phyloP scores from a whole-genome alignment of 345 rosid species.

The Boechera retrofracta region DNA sequence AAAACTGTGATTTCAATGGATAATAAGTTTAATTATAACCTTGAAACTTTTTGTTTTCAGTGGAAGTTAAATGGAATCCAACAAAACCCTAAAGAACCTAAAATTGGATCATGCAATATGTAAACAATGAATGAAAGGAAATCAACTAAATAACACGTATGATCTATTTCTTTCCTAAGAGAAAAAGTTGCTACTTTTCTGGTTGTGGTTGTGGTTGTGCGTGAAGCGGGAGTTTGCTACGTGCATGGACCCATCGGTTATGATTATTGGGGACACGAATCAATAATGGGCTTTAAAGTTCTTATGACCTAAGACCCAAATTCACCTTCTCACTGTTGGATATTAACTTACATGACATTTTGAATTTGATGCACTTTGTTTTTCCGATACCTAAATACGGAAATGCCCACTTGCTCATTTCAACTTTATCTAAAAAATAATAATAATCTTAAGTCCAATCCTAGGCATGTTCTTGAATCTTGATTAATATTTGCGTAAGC shows the following conservation, averaged over 20 bases:
- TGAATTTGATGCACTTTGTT: not conserved
- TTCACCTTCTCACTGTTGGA: constrained; percentile 24
- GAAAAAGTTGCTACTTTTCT: not conserved
- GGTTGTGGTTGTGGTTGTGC: constrained; percentile 4
- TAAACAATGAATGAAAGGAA: not conserved
- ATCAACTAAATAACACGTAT: constrained; percentile 23
- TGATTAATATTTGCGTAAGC: not conserved
- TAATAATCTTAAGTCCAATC: not conserved
- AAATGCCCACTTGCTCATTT: not conserved
- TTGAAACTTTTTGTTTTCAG: not conserved
- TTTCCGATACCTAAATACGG: not conserved
- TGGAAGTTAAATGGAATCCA: not conserved
- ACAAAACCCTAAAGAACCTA: constrained; percentile 5
- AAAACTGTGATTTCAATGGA: not conserved
- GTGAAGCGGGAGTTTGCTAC: constrained; percentile 30
- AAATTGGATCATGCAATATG: constrained; percentile 5
- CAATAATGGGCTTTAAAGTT: constrained; percentile 38
- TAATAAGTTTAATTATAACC: not conserved
- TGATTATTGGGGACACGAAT: constrained; percentile 26
- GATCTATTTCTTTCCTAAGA: constrained; percentile 1
- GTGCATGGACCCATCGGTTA: constrained; percentile 36
- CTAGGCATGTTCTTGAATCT: not conserved
- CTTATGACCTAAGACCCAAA: constrained; percentile 18
- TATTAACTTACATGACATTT: constrained; percentile 11
- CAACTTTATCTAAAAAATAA: not conserved